Base-by-base conservation (phyloP, 2,329 filamentous ascomycete species). In the Fusarium graminum region DNA sequence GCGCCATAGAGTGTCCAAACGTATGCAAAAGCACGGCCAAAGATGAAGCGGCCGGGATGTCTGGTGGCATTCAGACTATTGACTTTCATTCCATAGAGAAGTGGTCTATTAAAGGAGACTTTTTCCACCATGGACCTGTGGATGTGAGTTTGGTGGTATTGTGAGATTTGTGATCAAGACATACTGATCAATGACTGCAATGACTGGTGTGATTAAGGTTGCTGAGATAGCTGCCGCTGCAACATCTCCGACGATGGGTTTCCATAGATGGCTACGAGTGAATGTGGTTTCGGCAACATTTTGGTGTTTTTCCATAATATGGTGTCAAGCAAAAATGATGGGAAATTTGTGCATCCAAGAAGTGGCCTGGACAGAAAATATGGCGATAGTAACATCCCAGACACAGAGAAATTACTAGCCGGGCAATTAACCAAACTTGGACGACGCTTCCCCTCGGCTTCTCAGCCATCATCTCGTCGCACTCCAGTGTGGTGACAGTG, bases 1-100 rank as follows among this genome's bases (percentile, higher is more conserved):
- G 67, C 70, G 3, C 71, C 73, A 7, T 76, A 76, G 1, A 76
- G 50, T 16, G 65, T 65, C 73, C 74, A 76, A 16, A 75, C 68
- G 5, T 76, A 67, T 12, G 69, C 69, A 3, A 76, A 72, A 2
- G 74, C 65, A 8, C 58, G 64, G 5, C 67, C 54, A 9, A 71
- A 63, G 17, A 75, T 52, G 51, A 76, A 75, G 13, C 59, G 52
- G 1, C 63, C 59, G 11, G 74, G 74, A 19, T 65, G 52, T 11
- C 65, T 60, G 4, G 75, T 16, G 1, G 70, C 68, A 7, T 44
- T 12, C 2, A 52, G 12, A 11, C 61, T 44, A 14, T 72, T 59
- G 7, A 22, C 5, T 9, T 67, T 54, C 41, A 72, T 51, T 0
- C 70, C 70, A 10, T 56, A 40, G 3, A 38, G 9, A 1, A 72